Evolutionary conservation across 257 asterid species (phyloP), one percentile per base, ranked within the genome.

Genomic region (Nemophila menziesii): DNA sequence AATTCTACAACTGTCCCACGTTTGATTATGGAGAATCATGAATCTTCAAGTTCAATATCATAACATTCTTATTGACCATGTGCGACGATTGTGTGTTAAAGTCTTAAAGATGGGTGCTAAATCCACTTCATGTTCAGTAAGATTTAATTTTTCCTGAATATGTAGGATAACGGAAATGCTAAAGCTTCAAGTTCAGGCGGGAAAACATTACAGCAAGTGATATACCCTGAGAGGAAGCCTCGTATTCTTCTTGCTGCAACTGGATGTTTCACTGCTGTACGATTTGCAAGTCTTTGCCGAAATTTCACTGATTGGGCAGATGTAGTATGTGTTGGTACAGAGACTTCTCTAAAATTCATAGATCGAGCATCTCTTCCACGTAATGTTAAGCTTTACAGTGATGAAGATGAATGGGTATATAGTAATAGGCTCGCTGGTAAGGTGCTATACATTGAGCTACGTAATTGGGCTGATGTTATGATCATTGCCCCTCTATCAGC

Each of bases 401-500:
- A 87, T 17, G 84, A 87, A 49, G 86, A 73, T 19, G 97, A 87
- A 62, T 87, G 97, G 97, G 67, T 84, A 13, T 22, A 66, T 20
- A 80, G 95, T 95, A 67, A 62, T 27, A 80, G 61, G 40, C 60
- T 83, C 14, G 95, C 93, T 7, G 97, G 83, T 49, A 39, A 52
- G 14, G 93, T 87, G 39, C 76, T 87, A 18, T 93, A 87, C 63
- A 80, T 87, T 58, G 97, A 87, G 63, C 76, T 87, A 47, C 75
- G 89, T 6, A 66, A 61, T 56, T 87, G 97, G 97, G 93, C 92
- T 46, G 97, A 87, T 59, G 70, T 80, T 24, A 80, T 83, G 95
- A 77, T 87, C 56, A 83, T 87, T 24, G 95, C 95, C 13, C 97
- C 95, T 29, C 62, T 87, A 56, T 87, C 97, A 8, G 95, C 97